A percentile compares a stretch with the other conserved stretches of the same genome.
phyloP scores from a whole-genome alignment of 257 asterid species.

The Penstemon eatonii region DNA sequence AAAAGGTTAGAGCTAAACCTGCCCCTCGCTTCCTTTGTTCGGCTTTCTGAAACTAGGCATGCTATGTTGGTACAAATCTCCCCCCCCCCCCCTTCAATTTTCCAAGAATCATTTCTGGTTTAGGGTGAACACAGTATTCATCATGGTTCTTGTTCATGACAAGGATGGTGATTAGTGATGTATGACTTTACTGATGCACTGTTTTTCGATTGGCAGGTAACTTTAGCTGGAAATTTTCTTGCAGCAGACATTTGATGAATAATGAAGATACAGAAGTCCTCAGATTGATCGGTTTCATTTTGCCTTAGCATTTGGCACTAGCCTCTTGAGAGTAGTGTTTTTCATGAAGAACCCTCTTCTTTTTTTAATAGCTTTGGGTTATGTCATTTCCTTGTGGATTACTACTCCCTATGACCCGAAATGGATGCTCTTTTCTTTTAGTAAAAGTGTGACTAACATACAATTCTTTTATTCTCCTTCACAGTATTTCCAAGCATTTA shows the following conservation, averaged over 20 bases:
- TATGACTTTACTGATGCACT: neutral
- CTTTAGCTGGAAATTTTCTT: constrained; percentile 66
- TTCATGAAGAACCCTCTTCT: neutral
- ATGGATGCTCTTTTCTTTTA: neutral
- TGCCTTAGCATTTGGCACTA: neutral
- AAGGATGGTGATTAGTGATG: no score
- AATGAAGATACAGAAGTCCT: constrained; percentile 15
- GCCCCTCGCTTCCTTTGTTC: no score
- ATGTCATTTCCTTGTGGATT: no score
- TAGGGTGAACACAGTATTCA: no score
- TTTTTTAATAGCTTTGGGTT: neutral
- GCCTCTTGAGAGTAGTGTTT: neutral
- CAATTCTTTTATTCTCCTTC: no score
- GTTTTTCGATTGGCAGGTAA: constrained; percentile 50
- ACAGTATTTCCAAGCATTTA: no score
- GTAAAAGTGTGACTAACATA: neutral
- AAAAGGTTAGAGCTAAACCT: constrained; percentile 52
- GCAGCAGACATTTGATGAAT: constrained; percentile 61
- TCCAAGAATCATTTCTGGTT: no score
- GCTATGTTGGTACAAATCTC: no score
- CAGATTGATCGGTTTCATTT: neutral
- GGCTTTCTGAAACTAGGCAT: no score
- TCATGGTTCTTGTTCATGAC: no score
- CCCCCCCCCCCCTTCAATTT: no score
- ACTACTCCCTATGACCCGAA: no score